Conservation (phyloP, 805 yeast species). For the Sugiyamaella chiloensis region DNA sequence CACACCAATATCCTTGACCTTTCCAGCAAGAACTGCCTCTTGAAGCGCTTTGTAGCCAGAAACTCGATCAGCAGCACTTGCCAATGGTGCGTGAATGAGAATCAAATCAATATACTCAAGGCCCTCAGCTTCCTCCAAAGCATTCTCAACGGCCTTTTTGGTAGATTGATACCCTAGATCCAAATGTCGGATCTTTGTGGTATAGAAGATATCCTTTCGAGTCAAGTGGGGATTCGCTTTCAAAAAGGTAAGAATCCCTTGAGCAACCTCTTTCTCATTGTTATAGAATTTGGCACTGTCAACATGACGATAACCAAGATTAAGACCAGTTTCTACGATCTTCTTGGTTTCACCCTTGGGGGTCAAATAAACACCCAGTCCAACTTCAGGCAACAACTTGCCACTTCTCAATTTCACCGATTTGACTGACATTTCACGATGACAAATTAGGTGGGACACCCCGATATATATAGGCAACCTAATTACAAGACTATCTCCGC, state of each 20-base stretch:
- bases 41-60: slow-evolving; percentile 56
- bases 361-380: slow-evolving; percentile 29
- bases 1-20: slow-evolving; percentile 55
- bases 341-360: slow-evolving; percentile 27
- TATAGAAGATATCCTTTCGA: slow-evolving; percentile 50
- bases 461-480: too few species aligned
- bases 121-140: slow-evolving; percentile 48
- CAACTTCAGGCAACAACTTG: slow-evolving; percentile 31
- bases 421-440: background rate
- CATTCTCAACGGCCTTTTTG: slow-evolving; percentile 49
- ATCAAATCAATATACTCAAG: slow-evolving; percentile 60
- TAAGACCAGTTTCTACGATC: slow-evolving; percentile 55
- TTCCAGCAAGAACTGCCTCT: slow-evolving; percentile 51
- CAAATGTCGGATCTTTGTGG: slow-evolving; percentile 65
- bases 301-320: slow-evolving; percentile 68
- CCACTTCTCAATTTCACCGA: slow-evolving; percentile 37
- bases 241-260: slow-evolving; percentile 55
- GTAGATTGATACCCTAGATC: slow-evolving; percentile 41
- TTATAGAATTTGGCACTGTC: slow-evolving; percentile 66
- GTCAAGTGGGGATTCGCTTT: slow-evolving; percentile 48
- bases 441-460: too few species aligned
- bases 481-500: too few species aligned
- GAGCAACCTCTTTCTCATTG: slow-evolving; percentile 60
- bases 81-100: slow-evolving; percentile 55
- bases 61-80: slow-evolving; percentile 34